Percentiles rank a stretch among this genome's conserved stretches.
Conservation (phyloP, 257 asterid genomes). For the Nicotiana otophora region DNA sequence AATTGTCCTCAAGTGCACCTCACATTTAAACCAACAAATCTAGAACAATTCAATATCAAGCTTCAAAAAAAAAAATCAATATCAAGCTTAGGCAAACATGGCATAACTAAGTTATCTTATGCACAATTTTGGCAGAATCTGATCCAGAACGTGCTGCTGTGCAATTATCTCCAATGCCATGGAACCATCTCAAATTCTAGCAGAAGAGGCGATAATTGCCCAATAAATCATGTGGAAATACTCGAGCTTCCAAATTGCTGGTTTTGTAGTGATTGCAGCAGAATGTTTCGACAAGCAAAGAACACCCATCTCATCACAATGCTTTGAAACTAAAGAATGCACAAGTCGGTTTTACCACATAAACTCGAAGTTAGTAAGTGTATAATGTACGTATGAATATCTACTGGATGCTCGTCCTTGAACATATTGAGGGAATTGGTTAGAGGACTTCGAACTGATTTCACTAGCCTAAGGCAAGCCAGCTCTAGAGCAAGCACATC, state of each 20-base stretch:
- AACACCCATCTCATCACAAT: not conserved
- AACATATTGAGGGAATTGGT: not conserved
- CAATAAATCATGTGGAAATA: not conserved
- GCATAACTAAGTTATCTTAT: not conserved
- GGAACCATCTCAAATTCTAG: not conserved
- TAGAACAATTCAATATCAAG: not conserved
- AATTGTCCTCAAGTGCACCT: too few species aligned
- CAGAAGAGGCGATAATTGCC: not conserved
- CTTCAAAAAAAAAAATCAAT: not conserved
- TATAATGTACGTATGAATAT: not conserved
- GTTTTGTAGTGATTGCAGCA: not conserved
- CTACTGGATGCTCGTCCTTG: too few species aligned
- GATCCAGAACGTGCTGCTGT: not conserved
- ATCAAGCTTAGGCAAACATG: not conserved
- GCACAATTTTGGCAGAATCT: not conserved
- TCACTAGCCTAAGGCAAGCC: not conserved
- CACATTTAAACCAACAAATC: not conserved
- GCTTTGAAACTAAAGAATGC: not conserved
- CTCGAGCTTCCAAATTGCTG: not conserved
- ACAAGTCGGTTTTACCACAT: not conserved
- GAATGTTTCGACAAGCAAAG: not conserved
- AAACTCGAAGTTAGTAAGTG: not conserved
- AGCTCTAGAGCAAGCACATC: not conserved
- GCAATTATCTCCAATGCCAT: not conserved
- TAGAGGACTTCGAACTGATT: not conserved